Percentiles rank a stretch among this genome's conserved stretches.
These are phyloP conservation scores for Berberis vulgaris DNA, from an alignment of 164 flowering plant genomes.

Conservation along the genomic window DNA sequence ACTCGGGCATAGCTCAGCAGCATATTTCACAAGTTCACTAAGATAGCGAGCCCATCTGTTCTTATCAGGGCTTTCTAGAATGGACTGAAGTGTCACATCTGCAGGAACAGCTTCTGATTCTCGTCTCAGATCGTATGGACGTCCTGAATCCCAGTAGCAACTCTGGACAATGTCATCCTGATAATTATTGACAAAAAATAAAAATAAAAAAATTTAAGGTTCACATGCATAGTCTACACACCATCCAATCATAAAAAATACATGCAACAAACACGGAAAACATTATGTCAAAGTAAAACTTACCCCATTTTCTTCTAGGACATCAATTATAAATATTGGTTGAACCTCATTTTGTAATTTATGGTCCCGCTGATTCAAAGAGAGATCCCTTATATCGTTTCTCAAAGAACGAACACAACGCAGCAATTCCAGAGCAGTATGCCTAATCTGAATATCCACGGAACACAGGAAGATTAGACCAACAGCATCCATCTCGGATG, in stretches of 20 bases:
- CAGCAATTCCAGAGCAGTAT: conserved; percentile 84
- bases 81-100: conserved; percentile 86
- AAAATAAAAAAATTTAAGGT: conserved; percentile 4
- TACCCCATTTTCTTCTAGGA: conserved; percentile 98
- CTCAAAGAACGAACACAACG: conserved; percentile 94
- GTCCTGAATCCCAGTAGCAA: conserved; percentile 95
- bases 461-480: conserved; percentile 96
- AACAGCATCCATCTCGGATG: conserved; percentile 95
- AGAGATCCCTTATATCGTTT: conserved; percentile 65
- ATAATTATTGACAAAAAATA: conserved; percentile 5
- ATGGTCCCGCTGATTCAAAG: conserved; percentile 37
- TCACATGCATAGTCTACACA: neutral
- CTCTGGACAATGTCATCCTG: conserved; percentile 97
- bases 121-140: conserved; percentile 83
- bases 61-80: conserved; percentile 92
- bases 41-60: conserved; percentile 96
- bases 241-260: neutral
- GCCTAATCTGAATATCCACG: conserved; percentile 91
- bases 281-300: conserved; percentile 1
- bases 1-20: conserved; percentile 83
- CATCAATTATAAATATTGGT: conserved; percentile 87
- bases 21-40: conserved; percentile 90
- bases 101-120: conserved; percentile 86
- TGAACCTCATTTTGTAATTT: conserved; percentile 56
- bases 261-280: neutral